Evolutionary conservation across 768 basidiomycete species (phyloP).

Genomic region (Coprinopsis sp.): DNA sequence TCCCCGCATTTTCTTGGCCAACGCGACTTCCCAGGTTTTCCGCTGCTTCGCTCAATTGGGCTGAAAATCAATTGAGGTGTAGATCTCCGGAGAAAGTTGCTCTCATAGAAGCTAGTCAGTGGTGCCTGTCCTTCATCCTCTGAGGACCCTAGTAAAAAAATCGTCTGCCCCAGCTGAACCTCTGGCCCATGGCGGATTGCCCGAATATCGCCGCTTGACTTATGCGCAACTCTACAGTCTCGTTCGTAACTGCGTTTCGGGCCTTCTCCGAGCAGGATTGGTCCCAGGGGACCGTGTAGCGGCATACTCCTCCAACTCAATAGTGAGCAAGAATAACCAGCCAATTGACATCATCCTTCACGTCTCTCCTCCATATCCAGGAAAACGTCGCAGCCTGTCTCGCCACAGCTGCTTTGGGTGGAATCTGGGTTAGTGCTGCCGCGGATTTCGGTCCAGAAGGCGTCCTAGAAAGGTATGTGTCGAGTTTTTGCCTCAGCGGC

Average conservation of each 20-base stretch:
- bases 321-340: slow-evolving; percentile 43
- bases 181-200: slow-evolving; percentile 30
- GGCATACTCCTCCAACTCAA: slow-evolving; percentile 75
- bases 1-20: slow-evolving; percentile 6
- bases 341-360: slow-evolving; percentile 6
- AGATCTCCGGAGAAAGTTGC: slow-evolving; percentile 57
- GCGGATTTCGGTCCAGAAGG: slow-evolving; percentile 81
- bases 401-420: slow-evolving; percentile 65
- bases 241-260: slow-evolving; percentile 55
- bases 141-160: slow-evolving; percentile 5
- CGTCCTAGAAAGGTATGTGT: slow-evolving; percentile 60
- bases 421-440: slow-evolving; percentile 81
- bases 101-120: slow-evolving; percentile 66
- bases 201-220: slow-evolving; percentile 40
- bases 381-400: slow-evolving; percentile 67
- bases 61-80: slow-evolving; percentile 71
- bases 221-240: slow-evolving; percentile 56
- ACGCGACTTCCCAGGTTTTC: slow-evolving; percentile 36
- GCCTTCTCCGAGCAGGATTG: slow-evolving; percentile 47
- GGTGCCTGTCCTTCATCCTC: slow-evolving; percentile 14
- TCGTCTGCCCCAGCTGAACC: slow-evolving; percentile 51
- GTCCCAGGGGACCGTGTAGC: slow-evolving; percentile 68
- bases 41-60: slow-evolving; percentile 68
- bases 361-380: slow-evolving; percentile 27
- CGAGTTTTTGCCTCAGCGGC: not conserved